Base-by-base conservation (phyloP, 768 basidiomycete genomes). In the Roridomyces roridus region DNA sequence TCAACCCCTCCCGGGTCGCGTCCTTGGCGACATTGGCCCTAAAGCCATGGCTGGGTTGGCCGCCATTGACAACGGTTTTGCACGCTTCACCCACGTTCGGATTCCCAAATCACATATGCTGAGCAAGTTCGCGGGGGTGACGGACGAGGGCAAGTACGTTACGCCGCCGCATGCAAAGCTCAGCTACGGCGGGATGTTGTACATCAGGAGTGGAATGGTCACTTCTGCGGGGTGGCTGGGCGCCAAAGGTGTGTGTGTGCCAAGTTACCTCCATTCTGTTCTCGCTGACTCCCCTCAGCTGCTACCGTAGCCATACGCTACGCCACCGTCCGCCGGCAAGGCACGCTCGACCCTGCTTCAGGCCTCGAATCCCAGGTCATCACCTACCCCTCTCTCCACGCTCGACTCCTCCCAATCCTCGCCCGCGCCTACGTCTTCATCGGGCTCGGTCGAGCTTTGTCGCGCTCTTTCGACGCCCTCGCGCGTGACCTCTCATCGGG, bases 151-250 rank as follows among this genome's bases (percentile, higher is more conserved):
- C 3, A 68, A 72, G 55, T 93, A 92, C 63, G 63, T 85, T 23
- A 76, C 80, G 59, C 89, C 90, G 17, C 84, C 84, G 28, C 90
- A 92, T 64, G 79, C 85, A 1, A 92, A 91, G 67, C 72, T 91
- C 23, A 88, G 87, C 60, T 91, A 89, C 58, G 87, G 87, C 47
- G 89, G 89, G 88, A 90, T 91, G 89, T 67, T 90, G 45, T 87
- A 86, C 66, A 88, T 89, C 46, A 85, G 89, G 45, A 28, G 12
- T 47, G 90, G 88, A 35, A 89, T 92, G 87, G 80, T 89, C 4
- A 77, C 80, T 1, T 47, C 61, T n/a, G 80, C 79, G 12, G 88
- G 86, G 3, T 88, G 85, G 86, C 65, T 74, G 0, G 82, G 86
- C 23, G 90, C 84, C 0, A 87, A 82, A 80, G 88, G 89, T 86